These are phyloP conservation scores for Dactylellina sp. DNA, from an alignment of 2,329 filamentous ascomycete species.

Conservation along the genomic window DNA sequence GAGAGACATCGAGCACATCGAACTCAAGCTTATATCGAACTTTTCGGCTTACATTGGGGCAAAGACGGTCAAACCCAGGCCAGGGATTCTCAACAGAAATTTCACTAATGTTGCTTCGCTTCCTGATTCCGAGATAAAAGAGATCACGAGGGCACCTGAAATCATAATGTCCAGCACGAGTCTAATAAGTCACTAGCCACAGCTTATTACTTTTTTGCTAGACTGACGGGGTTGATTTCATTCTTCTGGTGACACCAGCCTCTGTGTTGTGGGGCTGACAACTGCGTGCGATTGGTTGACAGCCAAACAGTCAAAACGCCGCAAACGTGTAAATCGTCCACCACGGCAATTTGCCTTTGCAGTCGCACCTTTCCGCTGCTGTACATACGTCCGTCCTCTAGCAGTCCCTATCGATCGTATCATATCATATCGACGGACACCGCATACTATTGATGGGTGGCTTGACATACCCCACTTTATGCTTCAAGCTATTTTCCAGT, in stretches of 20 bases:
- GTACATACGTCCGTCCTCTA: background rate
- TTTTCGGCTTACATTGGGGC: too few species aligned
- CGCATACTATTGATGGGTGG: conserved; percentile 7
- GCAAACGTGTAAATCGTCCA: conserved; percentile 28
- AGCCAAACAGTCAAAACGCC: background rate
- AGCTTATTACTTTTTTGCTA: too few species aligned
- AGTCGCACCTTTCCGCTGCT: background rate
- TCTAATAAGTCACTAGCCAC: too few species aligned
- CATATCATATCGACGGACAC: conserved; percentile 23
- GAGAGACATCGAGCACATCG: background rate
- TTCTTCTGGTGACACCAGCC: too few species aligned
- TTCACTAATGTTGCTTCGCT: too few species aligned
- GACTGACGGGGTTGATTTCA: too few species aligned
- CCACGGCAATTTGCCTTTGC: conserved; percentile 26
- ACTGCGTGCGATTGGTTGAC: conserved; percentile 21
- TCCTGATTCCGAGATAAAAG: too few species aligned
- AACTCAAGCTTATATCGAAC: conserved; percentile 5
- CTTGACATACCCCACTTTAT: conserved; percentile 42
- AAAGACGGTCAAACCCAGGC: too few species aligned
- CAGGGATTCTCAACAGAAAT: too few species aligned
- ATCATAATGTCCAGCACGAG: too few species aligned
- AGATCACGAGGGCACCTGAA: too few species aligned
- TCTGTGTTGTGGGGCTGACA: conserved; percentile 16
- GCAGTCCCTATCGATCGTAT: too few species aligned
- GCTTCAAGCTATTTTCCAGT: conserved; percentile 18